Evolutionary conservation across 2,329 filamentous ascomycete species (phyloP).

Genomic region (Fusarium sp.): DNA sequence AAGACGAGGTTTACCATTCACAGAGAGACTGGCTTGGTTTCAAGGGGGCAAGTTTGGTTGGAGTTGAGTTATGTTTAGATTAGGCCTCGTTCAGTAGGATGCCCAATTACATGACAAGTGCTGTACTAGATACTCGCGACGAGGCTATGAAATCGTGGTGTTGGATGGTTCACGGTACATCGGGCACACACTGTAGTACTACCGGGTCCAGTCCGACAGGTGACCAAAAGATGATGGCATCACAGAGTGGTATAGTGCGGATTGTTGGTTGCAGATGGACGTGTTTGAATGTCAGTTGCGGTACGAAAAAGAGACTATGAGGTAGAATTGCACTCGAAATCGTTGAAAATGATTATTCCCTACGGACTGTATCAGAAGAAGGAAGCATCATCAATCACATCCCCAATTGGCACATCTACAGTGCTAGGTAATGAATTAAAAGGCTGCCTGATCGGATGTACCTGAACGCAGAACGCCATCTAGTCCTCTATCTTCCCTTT

Average conservation of each 20-base stretch:
- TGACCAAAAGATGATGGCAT: conserved; percentile 20
- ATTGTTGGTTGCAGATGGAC: neutral
- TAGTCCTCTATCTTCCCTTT: neutral
- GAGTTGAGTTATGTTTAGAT: conserved; percentile 5
- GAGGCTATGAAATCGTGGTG: conserved; percentile 7
- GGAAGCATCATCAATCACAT: neutral
- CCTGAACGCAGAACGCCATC: neutral
- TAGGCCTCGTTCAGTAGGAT: conserved; percentile 7
- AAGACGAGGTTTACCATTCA: neutral
- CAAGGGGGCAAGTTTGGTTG: neutral
- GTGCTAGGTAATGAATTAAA: neutral
- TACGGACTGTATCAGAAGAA: neutral
- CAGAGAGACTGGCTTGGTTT: neutral
- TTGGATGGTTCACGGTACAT: conserved; percentile 16
- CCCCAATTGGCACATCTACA: neutral
- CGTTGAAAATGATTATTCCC: neutral
- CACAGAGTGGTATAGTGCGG: neutral
- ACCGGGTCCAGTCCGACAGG: conserved; percentile 10
- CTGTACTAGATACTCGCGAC: conserved; percentile 5
- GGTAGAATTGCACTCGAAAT: neutral
- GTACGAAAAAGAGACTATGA: neutral
- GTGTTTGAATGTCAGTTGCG: neutral
- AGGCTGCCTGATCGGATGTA: conserved; percentile 4
- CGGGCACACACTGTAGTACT: conserved; percentile 2
- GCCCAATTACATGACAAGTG: conserved; percentile 2